Evolutionary conservation across 2,329 filamentous ascomycete genomes (phyloP).

Genomic region (Xylaria sp.): DNA sequence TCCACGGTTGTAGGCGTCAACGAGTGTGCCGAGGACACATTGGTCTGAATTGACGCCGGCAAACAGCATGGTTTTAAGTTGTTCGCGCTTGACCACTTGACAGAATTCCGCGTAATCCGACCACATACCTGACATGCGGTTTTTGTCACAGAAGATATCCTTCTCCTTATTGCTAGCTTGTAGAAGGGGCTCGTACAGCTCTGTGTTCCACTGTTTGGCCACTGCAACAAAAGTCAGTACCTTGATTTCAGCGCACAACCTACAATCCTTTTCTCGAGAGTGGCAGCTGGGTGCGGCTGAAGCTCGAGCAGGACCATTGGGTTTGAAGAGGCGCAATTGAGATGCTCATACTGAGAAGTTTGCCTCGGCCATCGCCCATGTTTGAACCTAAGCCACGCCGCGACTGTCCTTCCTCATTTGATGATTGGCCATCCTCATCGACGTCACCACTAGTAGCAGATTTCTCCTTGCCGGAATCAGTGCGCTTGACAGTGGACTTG

Average conservation of each 20-base stretch:
- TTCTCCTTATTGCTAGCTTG: conserved; percentile 42
- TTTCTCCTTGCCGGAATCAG: too few relatives aligned
- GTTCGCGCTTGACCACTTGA: conserved; percentile 17
- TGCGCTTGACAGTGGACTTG: too few relatives aligned
- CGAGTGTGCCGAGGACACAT: conserved; percentile 62
- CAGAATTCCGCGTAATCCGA: conserved; percentile 47
- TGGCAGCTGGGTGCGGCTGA: too few relatives aligned
- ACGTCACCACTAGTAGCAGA: conserved; percentile 40
- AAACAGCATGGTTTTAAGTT: conserved; percentile 58
- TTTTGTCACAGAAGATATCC: conserved; percentile 62
- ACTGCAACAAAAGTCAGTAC: conserved; percentile 33
- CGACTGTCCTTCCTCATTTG: conserved; percentile 16
- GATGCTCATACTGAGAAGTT: conserved; percentile 46
- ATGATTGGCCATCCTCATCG: conserved; percentile 17
- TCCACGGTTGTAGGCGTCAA: conserved; percentile 60
- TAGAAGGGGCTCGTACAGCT: conserved; percentile 54
- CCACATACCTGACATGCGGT: conserved; percentile 65
- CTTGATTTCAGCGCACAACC: not conserved
- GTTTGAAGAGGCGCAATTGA: too few relatives aligned
- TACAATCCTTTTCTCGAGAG: not conserved
- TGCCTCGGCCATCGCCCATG: conserved; percentile 50
- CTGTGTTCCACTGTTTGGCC: conserved; percentile 62
- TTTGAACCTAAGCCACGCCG: conserved; percentile 52
- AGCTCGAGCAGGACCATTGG: not conserved
- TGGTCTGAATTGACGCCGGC: conserved; percentile 67